phyloP scores from a whole-genome alignment of 1,139 yeast genomes.

The Protomyces gravidus region DNA sequence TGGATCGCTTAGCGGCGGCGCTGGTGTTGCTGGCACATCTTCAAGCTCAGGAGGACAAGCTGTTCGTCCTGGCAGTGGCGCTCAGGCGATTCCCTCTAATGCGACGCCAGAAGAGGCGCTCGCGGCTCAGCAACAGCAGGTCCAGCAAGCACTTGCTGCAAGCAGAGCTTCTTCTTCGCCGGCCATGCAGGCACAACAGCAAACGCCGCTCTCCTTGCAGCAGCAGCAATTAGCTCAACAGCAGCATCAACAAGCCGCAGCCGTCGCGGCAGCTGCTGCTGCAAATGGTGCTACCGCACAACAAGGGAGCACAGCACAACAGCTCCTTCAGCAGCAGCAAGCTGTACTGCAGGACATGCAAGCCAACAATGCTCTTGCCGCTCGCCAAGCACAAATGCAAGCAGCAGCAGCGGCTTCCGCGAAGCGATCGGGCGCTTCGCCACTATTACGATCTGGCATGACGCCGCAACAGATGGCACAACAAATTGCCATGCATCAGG shows the following conservation, averaged over 20 bases:
- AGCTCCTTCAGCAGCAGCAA: not conserved
- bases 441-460: not conserved
- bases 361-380: not conserved
- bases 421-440: not conserved
- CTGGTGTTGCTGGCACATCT: not conserved
- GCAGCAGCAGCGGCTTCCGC: not conserved
- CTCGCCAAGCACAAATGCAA: not conserved
- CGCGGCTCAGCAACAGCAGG: not conserved
- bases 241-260: not conserved
- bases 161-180: not conserved
- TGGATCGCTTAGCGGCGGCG: not conserved
- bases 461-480: not conserved
- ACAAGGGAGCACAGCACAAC: constrained; percentile 1
- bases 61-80: not conserved
- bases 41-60: not conserved
- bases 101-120: not conserved
- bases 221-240: not conserved
- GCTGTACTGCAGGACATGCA: not conserved
- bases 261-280: not conserved
- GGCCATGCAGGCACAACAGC: not conserved
- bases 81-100: not conserved
- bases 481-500: constrained; percentile 3
- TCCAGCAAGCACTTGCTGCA: not conserved
- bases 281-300: not conserved
- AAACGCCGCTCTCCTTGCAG: not conserved